Conservation (phyloP, 2,329 filamentous ascomycete species). For the Botryosphaeria dothidea region DNA sequence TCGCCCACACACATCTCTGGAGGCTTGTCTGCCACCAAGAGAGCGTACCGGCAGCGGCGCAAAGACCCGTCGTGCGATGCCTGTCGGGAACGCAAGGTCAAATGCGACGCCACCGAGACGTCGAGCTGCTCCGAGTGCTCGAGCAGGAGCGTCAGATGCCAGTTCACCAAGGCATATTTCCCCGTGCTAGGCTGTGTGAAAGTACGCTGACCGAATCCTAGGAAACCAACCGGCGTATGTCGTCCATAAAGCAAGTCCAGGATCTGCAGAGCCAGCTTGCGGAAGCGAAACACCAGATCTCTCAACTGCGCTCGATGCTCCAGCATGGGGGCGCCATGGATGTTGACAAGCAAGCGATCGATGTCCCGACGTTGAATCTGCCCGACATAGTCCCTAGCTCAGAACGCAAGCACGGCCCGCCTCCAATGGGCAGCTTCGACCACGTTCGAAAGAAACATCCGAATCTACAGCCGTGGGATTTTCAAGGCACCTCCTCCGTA, state of each 20-base stretch:
- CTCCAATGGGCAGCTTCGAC: conserved; percentile 66
- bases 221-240: conserved; percentile 97
- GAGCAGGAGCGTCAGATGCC: conserved; percentile 93
- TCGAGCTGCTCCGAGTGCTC: conserved; percentile 97
- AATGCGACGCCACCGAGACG: conserved; percentile 95
- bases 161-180: conserved; percentile 77
- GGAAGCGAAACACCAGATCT: conserved; percentile 77
- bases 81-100: conserved; percentile 79
- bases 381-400: conserved; percentile 43
- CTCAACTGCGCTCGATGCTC: conserved; percentile 67
- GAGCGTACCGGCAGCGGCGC: conserved; percentile 89
- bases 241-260: conserved; percentile 98
- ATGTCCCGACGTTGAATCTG: conserved; percentile 32
- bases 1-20: conserved; percentile 44
- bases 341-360: conserved; percentile 32
- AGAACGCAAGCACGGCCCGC: conserved; percentile 52
- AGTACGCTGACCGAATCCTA: background rate
- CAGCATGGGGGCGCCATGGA: conserved; percentile 50
- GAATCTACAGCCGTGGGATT: conserved; percentile 73
- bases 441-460: conserved; percentile 72
- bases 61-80: conserved; percentile 98
- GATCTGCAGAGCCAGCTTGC: conserved; percentile 92
- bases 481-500: conserved; percentile 75
- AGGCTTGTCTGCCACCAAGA: conserved; percentile 74
- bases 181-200: background rate